phyloP scores from a whole-genome alignment of 2,329 filamentous ascomycete genomes.

The Trichoderma asperellum region DNA sequence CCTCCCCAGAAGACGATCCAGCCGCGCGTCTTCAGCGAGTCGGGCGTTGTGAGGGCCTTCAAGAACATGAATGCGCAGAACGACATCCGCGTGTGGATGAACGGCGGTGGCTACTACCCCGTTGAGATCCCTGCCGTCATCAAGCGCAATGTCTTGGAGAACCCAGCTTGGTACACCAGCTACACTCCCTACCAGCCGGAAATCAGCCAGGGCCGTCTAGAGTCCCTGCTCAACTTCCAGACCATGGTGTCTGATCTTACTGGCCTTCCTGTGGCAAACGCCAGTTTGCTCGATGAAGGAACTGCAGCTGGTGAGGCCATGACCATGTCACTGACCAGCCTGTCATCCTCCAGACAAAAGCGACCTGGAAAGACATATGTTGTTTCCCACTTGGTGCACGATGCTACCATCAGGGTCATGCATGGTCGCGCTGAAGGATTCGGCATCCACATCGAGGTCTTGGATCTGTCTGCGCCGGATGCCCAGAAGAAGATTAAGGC shows the following conservation, averaged over 20 bases:
- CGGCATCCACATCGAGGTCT: constrained; percentile 75
- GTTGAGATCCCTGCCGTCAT: constrained; percentile 89
- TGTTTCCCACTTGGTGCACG: constrained; percentile 80
- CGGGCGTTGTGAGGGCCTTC: constrained; percentile 32
- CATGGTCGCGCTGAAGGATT: constrained; percentile 88
- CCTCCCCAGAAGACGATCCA: constrained; percentile 40
- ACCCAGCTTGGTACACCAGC: constrained; percentile 95
- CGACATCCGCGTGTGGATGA: constrained; percentile 64
- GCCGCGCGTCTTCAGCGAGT: constrained; percentile 59
- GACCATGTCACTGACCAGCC: constrained; percentile 83
- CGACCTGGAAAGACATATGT: constrained; percentile 78
- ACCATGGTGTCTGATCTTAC: constrained; percentile 90
- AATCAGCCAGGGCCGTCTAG: constrained; percentile 91
- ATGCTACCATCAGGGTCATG: constrained; percentile 84
- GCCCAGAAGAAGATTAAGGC: constrained; percentile 67
- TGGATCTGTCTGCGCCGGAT: constrained; percentile 70
- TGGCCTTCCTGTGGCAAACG: constrained; percentile 84
- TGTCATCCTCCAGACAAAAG: constrained; percentile 73
- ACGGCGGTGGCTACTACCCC: constrained; percentile 86
- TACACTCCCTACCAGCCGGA: constrained; percentile 98
- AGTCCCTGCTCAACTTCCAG: constrained; percentile 94
- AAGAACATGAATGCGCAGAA: constrained; percentile 48
- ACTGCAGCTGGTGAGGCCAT: constrained; percentile 95
- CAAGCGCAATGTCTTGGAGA: constrained; percentile 89
- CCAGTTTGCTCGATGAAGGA: constrained; percentile 86